Percentiles rank a stretch among this genome's conserved stretches.
phyloP scores from a whole-genome alignment of 805 yeast species.

The Torulaspora indica region DNA sequence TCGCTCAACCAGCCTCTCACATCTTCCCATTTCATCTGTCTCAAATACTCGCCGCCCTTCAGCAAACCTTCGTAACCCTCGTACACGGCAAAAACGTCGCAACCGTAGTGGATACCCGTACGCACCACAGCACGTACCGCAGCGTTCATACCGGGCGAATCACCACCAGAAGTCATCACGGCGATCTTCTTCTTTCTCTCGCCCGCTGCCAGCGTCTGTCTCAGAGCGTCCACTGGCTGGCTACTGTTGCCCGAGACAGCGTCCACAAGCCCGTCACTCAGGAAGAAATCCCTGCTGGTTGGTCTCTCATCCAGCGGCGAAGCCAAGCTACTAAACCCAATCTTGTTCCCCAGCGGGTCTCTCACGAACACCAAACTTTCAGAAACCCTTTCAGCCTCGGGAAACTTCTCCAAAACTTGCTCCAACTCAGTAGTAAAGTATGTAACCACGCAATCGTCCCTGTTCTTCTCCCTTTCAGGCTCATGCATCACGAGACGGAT shows the following conservation, averaged over 20 bases:
- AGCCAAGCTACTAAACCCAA: slow-evolving; percentile 51
- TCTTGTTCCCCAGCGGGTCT: slow-evolving; percentile 63
- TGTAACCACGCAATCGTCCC: slow-evolving; percentile 24
- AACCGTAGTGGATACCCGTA: slow-evolving; percentile 78
- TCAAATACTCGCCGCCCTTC: slow-evolving; percentile 73
- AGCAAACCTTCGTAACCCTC: slow-evolving; percentile 96
- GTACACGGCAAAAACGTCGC: slow-evolving; percentile 85
- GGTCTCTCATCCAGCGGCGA: slow-evolving; percentile 38
- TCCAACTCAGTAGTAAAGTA: slow-evolving; percentile 42
- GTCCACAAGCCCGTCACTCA: slow-evolving; percentile 13
- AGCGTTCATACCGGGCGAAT: slow-evolving; percentile 98
- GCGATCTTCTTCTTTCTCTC: slow-evolving; percentile 51
- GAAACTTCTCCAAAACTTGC: slow-evolving; percentile 24
- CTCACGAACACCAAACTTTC: slow-evolving; percentile 28
- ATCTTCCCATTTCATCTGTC: slow-evolving; percentile 84
- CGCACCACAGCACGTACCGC: slow-evolving; percentile 93
- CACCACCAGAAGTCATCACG: slow-evolving; percentile 98
- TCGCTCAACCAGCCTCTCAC: slow-evolving; percentile 89
- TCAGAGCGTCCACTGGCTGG: slow-evolving; percentile 21
- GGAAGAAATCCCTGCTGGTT: slow-evolving; percentile 25
- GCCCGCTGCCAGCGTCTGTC: slow-evolving; percentile 15
- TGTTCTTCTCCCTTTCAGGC: slow-evolving; percentile 34
- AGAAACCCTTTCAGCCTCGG: slow-evolving; percentile 24
- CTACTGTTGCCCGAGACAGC: slow-evolving; percentile 18
- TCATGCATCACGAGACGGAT: slow-evolving; percentile 42